These are phyloP conservation scores for Candida quercuum DNA, from an alignment of 805 yeast genomes.

Conservation along the genomic window DNA sequence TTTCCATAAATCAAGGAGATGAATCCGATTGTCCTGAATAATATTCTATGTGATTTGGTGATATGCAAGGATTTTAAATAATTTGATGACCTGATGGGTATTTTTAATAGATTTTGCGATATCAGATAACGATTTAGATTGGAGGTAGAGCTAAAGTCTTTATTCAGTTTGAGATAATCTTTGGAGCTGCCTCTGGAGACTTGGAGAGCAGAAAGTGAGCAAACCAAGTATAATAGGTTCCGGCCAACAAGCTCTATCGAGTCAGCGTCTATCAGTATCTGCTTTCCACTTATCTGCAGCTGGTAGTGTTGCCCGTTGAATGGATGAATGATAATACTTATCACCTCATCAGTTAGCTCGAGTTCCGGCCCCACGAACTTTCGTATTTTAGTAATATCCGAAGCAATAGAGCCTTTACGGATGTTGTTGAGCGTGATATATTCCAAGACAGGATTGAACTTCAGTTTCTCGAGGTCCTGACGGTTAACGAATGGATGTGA, in stretches of 20 bases:
- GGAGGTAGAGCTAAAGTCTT: background rate
- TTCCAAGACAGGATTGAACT: background rate
- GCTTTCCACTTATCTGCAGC: background rate
- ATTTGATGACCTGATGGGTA: background rate
- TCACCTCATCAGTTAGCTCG: slow-evolving; percentile 10
- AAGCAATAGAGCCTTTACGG: background rate
- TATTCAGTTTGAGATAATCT: too few species aligned
- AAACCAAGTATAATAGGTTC: too few species aligned
- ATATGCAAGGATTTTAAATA: background rate
- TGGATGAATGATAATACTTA: slow-evolving; percentile 8
- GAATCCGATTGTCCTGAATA: slow-evolving; percentile 23
- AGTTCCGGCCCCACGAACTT: slow-evolving; percentile 1
- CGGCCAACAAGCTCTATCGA: slow-evolving; percentile 11
- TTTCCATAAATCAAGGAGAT: slow-evolving; percentile 16
- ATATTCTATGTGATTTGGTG: slow-evolving; percentile 5
- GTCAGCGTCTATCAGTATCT: background rate
- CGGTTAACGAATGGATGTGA: too few species aligned
- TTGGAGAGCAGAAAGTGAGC: too few species aligned
- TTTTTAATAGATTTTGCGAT: background rate
- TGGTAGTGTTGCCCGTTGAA: slow-evolving; percentile 4
- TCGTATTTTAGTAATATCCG: background rate
- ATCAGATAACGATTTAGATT: slow-evolving; percentile 3
- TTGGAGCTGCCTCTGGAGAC: too few species aligned
- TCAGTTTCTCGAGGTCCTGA: too few species aligned
- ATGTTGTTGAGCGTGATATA: background rate